phyloP scores from a whole-genome alignment of 441 rosid species.

The Oxalis stricta region DNA sequence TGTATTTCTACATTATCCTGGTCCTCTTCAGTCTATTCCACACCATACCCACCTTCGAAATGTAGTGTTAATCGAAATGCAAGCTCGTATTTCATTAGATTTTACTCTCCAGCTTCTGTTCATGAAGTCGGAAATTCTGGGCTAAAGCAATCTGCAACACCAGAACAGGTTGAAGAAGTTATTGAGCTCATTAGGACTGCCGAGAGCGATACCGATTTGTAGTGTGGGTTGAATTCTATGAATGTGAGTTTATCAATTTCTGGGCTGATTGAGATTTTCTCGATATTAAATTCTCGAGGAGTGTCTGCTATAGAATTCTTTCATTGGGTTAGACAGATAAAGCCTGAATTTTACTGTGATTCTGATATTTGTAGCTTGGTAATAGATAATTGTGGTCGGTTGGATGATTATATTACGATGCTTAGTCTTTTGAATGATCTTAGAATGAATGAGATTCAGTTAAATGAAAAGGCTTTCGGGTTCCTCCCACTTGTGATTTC shows the following conservation, averaged over 20 bases:
- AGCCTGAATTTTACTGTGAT: conserved; percentile 17
- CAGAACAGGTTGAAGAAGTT: conserved; percentile 12
- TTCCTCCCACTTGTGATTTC: conserved; percentile 17
- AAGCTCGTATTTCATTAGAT: conserved; percentile 5
- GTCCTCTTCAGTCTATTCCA: conserved; percentile 2
- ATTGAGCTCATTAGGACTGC: conserved; percentile 16
- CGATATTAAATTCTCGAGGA: conserved; percentile 22
- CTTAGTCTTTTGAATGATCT: conserved; percentile 18
- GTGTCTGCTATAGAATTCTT: conserved; percentile 29
- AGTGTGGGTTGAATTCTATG: conserved; percentile 21
- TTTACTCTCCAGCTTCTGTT: conserved; percentile 4
- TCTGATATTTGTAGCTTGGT: conserved; percentile 32
- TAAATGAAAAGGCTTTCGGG: conserved; percentile 32
- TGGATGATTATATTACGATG: conserved; percentile 23
- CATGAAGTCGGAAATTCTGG: background rate
- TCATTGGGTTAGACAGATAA: conserved; percentile 19
- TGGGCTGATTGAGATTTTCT: conserved; percentile 13
- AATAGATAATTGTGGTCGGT: conserved; percentile 38
- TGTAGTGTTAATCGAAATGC: background rate
- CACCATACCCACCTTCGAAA: background rate
- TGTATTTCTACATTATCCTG: conserved; percentile 1
- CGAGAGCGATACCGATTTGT: conserved; percentile 18
- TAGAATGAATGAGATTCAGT: conserved; percentile 5
- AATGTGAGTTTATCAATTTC: conserved; percentile 18
- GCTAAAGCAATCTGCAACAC: conserved; percentile 1